phyloP scores from a whole-genome alignment of 345 rosid genomes.

The Noccaea bulbosa region DNA sequence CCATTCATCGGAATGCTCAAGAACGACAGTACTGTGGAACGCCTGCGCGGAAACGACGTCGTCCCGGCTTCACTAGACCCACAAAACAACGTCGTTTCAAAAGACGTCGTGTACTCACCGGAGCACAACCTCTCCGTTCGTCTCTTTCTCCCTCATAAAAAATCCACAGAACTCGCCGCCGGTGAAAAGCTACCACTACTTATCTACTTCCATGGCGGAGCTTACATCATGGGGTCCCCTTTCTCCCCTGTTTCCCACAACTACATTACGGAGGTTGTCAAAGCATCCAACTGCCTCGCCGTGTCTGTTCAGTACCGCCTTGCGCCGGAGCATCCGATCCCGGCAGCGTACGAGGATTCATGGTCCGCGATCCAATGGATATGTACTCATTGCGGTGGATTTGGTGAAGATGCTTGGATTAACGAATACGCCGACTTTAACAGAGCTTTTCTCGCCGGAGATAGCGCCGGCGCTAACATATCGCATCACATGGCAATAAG shows the following conservation, averaged over 20 bases:
- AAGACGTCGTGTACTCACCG: conserved; percentile 44
- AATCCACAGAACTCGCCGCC: not conserved
- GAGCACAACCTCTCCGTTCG: conserved; percentile 48
- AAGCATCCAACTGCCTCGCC: conserved; percentile 45
- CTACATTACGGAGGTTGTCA: conserved; percentile 43
- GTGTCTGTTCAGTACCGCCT: conserved; percentile 52
- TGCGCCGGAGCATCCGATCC: conserved; percentile 56
- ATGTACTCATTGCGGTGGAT: conserved; percentile 26
- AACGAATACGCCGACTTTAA: conserved; percentile 46
- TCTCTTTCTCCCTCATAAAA: conserved; percentile 50
- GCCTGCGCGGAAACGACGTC: conserved; percentile 46
- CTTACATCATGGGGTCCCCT: conserved; percentile 48
- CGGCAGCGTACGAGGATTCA: conserved; percentile 53
- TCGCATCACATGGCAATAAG: conserved; percentile 52
- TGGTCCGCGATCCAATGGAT: conserved; percentile 59
- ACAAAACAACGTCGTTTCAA: conserved; percentile 45
- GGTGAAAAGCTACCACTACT: conserved; percentile 49
- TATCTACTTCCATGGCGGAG: conserved; percentile 63
- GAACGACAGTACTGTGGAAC: conserved; percentile 47
- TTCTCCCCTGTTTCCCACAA: conserved; percentile 45
- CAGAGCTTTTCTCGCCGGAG: conserved; percentile 51
- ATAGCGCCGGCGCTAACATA: conserved; percentile 57
- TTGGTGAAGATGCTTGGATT: conserved; percentile 52
- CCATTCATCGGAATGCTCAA: conserved; percentile 44
- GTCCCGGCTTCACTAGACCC: conserved; percentile 49